Evolutionary conservation across 176 grass and related monocot species (phyloP), one percentile per base, ranked within the genome.

Genomic region (Triticum turgidum): DNA sequence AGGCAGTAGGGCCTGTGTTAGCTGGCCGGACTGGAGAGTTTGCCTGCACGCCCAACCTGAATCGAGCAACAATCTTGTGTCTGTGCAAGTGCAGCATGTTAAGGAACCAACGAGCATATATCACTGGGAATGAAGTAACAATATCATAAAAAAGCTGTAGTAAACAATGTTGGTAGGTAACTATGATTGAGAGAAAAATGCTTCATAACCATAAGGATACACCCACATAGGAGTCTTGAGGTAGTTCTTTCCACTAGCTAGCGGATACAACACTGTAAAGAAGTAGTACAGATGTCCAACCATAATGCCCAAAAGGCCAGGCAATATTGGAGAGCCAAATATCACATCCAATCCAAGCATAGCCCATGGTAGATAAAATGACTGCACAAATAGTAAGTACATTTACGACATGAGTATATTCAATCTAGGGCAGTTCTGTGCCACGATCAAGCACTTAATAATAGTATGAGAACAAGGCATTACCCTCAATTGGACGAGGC

Each of bases 341-440:
- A 97, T 93, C 69, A 94, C 45, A 88, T 99, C 94, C 72, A 99
- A 65, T 69, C 13, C 86, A 84, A 99, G 90, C 97, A 99, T 97
- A 61, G 83, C 92, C 94, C 97, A 97, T 68, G 97, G 97, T 86
- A 99, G 92, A 94, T 99, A 99, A 84, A 99, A 99, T 9, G 94
- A 90, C 97, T 99, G 84, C 87, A 86, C 41, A 61, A 62, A 67
- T 66, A 79, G 71, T 76, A 47, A 91, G 25, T 78, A 37, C 15
- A 78, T 78, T 51, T 66, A 10, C 9, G 7, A 34, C 17, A 58
- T 66, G 61, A 21, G 30, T 33, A 71, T 15, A 69, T 3, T 51
- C 11, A 72, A 44, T 44, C 49, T 32, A 65, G 1, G 5, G 24
- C 37, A 81, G 1, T 58, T 34, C 61, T 10, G 20, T 13, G 52